Conservation (phyloP, 2,329 filamentous ascomycete genomes). For the Aulographum hederae region DNA sequence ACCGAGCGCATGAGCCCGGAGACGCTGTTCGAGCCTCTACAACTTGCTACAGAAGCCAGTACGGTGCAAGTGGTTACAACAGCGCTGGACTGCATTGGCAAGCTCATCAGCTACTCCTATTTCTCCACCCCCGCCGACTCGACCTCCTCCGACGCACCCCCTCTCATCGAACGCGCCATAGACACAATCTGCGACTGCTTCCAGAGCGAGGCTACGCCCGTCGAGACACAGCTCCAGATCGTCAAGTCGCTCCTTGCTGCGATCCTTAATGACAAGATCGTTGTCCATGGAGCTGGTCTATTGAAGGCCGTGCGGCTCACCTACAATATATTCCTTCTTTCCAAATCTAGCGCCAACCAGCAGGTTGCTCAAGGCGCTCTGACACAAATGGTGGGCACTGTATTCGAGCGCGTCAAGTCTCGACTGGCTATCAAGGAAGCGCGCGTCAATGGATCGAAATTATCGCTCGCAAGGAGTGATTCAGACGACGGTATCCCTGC, state of each 20-base stretch:
- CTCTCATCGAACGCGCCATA: conserved; percentile 90
- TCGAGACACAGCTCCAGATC: conserved; percentile 91
- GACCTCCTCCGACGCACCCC: conserved; percentile 26
- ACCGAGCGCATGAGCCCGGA: conserved; percentile 73
- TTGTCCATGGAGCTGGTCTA: conserved; percentile 89
- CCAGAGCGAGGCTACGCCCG: conserved; percentile 81
- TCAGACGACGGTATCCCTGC: conserved; percentile 15
- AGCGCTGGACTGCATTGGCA: conserved; percentile 93
- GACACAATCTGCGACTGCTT: conserved; percentile 99
- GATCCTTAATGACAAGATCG: conserved; percentile 95
- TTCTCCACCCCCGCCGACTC: conserved; percentile 55
- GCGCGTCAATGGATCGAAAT: conserved; percentile 36
- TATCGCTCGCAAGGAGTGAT: conserved; percentile 15
- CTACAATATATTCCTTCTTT: conserved; percentile 96
- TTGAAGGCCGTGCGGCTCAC: conserved; percentile 94
- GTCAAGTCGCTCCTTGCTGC: conserved; percentile 92
- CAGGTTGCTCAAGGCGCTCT: conserved; percentile 92
- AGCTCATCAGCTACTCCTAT: conserved; percentile 97
- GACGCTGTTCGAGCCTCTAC: conserved; percentile 75
- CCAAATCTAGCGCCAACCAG: conserved; percentile 84
- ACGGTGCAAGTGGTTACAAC: conserved; percentile 76
- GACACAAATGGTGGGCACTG: conserved; percentile 96
- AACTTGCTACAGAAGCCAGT: conserved; percentile 72
- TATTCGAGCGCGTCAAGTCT: conserved; percentile 85
- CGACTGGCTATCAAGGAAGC: conserved; percentile 77